These are phyloP conservation scores for Luvunga scandens DNA, from an alignment of 345 rosid species.

Conservation along the genomic window DNA sequence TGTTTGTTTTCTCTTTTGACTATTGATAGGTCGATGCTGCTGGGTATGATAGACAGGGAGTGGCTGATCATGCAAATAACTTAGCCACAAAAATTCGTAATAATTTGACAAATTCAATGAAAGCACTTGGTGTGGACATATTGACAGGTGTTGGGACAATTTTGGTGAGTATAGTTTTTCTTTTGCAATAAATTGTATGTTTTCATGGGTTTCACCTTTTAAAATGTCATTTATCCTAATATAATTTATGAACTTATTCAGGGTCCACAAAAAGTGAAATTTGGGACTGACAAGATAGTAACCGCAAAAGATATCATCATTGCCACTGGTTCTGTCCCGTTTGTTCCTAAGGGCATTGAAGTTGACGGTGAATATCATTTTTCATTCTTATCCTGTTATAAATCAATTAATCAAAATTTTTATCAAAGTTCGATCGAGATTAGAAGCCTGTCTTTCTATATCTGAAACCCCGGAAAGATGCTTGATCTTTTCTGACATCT, in stretches of 20 bases:
- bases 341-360: slow-evolving; percentile 98
- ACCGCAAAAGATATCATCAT: slow-evolving; percentile 82
- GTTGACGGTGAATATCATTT: slow-evolving; percentile 68
- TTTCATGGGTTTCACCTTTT: background rate
- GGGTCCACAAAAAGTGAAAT: slow-evolving; percentile 95
- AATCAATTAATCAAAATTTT: slow-evolving; percentile 2
- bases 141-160: slow-evolving; percentile 82
- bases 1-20: background rate
- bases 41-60: slow-evolving; percentile 91
- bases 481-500: background rate
- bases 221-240: slow-evolving; percentile 7
- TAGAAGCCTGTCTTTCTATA: background rate
- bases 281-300: slow-evolving; percentile 64
- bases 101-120: slow-evolving; percentile 91
- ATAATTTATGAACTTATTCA: slow-evolving; percentile 23
- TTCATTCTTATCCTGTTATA: background rate
- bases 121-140: slow-evolving; percentile 92
- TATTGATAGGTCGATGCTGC: slow-evolving; percentile 78
- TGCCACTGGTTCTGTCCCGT: slow-evolving; percentile 98
- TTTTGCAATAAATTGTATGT: slow-evolving; percentile 4
- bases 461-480: background rate
- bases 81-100: slow-evolving; percentile 85
- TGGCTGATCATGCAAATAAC: slow-evolving; percentile 96
- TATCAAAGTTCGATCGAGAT: background rate
- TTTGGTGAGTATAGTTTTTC: slow-evolving; percentile 51